Conservation (phyloP, 176 grass and related monocot genomes). For the Pontederia crassipes region DNA sequence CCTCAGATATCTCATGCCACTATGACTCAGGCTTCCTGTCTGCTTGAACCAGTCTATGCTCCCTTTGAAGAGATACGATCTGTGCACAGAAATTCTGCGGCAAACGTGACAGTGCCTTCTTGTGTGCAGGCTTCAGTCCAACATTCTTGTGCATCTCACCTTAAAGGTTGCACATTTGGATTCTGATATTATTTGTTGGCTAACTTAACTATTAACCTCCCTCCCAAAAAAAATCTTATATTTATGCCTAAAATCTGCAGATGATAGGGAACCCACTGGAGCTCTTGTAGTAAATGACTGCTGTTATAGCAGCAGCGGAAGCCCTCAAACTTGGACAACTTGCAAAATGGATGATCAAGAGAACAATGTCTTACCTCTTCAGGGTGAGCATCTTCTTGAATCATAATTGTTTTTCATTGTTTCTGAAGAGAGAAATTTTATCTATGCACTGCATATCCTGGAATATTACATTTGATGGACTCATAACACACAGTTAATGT, state of each 20-base stretch:
- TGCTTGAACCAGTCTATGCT: constrained; percentile 18
- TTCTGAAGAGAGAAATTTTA: neutral
- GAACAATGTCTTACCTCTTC: constrained; percentile 30
- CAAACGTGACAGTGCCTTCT: constrained; percentile 24
- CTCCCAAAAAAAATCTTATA: neutral
- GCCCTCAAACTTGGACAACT: constrained; percentile 42
- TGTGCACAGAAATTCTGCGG: constrained; percentile 10
- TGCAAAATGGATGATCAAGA: constrained; percentile 52
- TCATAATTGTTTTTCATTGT: neutral
- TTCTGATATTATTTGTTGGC: neutral
- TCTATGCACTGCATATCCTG: neutral
- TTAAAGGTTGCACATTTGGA: constrained; percentile 30
- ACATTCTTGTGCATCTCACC: constrained; percentile 21
- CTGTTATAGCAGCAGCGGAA: constrained; percentile 45
- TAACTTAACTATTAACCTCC: neutral
- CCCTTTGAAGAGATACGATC: constrained; percentile 16
- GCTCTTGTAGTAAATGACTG: constrained; percentile 27
- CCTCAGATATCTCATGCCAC: constrained; percentile 3
- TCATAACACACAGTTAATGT: too few species aligned
- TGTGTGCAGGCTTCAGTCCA: constrained; percentile 22
- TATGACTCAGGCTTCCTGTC: neutral
- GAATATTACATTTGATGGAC: too few species aligned
- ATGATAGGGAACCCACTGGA: constrained; percentile 13
- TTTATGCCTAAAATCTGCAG: neutral
- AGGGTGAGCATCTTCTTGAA: constrained; percentile 31